Percentiles rank a stretch among this genome's conserved stretches.
Evolutionary conservation across 306 rosid species (phyloP).

Genomic region (Corylus avellana): DNA sequence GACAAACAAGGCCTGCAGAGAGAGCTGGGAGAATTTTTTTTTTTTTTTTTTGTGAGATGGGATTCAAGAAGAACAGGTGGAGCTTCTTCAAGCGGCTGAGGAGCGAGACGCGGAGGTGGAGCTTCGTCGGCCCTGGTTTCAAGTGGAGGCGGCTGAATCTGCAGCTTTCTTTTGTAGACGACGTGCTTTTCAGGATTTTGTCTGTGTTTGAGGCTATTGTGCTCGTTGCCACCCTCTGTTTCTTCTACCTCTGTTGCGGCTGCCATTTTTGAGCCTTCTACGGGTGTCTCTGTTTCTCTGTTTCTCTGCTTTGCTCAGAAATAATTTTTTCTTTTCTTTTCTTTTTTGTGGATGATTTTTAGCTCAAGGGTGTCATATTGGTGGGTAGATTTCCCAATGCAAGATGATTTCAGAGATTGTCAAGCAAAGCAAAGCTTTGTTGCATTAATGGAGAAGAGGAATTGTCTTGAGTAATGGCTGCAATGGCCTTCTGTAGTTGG

Average conservation of each 20-base stretch:
- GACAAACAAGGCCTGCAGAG: not conserved
- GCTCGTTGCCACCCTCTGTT: slow-evolving; percentile 35
- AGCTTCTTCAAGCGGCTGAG: slow-evolving; percentile 46
- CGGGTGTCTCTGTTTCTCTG: not conserved
- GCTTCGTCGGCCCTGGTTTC: slow-evolving; percentile 49
- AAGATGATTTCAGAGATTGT: too few relatives aligned
- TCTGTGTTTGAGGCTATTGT: slow-evolving; percentile 61
- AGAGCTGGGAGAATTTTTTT: not conserved
- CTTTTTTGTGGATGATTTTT: too few relatives aligned
- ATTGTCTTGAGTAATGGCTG: too few relatives aligned
- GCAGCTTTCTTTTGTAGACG: slow-evolving; percentile 47
- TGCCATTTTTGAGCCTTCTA: slow-evolving; percentile 48
- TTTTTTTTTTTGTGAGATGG: not conserved
- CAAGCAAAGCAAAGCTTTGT: too few relatives aligned
- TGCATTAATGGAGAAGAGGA: too few relatives aligned
- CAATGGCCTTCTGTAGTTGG: too few relatives aligned
- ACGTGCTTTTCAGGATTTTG: slow-evolving; percentile 54
- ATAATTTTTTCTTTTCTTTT: too few relatives aligned
- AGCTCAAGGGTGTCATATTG: too few relatives aligned
- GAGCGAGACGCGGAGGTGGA: slow-evolving; percentile 49
- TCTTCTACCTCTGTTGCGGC: slow-evolving; percentile 70
- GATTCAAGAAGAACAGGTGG: slow-evolving; percentile 43
- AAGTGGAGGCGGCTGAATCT: slow-evolving; percentile 47
- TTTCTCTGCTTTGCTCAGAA: not conserved
- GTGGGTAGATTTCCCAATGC: too few relatives aligned